Evolutionary conservation across 73 alveolate genomes (phyloP), one percentile per base, ranked within the genome.

Genomic region (Paramecium biaurelia): DNA sequence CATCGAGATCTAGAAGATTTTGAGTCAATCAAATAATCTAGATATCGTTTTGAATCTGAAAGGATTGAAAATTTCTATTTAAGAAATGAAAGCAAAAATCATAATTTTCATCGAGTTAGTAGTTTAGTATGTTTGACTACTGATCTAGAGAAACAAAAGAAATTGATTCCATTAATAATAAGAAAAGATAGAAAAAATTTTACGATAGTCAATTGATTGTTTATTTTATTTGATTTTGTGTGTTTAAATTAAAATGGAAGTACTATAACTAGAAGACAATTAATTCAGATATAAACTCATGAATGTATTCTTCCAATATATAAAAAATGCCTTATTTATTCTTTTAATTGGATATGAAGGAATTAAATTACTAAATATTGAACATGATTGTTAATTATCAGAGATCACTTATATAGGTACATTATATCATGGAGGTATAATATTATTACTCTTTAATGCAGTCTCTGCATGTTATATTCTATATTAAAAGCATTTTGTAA

Each of bases 251-350:
- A 63, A 28, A 28, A 79, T 79, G 90, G 90, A 79, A 79, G 56
- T 79, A 2, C 30, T 79, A 0, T 5, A 79, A 79, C 28, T 6
- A 23, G 90, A 79, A 45, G 90, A 79, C 30, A 47, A 79, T 14
- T 34, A 79, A 79, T 79, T 79, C 18, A 79, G 56, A 34, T 79
- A 79, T 79, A 79, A 79, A 57, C 34, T 79, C 15, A 47, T 47
- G 70, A 79, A 79, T 79, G 76, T 79, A 23, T 79, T 79, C 90
- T 79, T 79, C 7, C 32, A 79, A 47, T 79, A 79, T 26, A 42
- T 79, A 20, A 79, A 47, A 34, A 43, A 79, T 79, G 70, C 90
- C 26, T 35, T 79, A 79, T 79, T 45, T 53, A 70, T 79, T 3
- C 45, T 79, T 3, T 26, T 79, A 15, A 79, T 79, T 23, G 90